These are phyloP conservation scores for Russula brevipes DNA, from an alignment of 768 basidiomycete genomes.

Conservation along the genomic window DNA sequence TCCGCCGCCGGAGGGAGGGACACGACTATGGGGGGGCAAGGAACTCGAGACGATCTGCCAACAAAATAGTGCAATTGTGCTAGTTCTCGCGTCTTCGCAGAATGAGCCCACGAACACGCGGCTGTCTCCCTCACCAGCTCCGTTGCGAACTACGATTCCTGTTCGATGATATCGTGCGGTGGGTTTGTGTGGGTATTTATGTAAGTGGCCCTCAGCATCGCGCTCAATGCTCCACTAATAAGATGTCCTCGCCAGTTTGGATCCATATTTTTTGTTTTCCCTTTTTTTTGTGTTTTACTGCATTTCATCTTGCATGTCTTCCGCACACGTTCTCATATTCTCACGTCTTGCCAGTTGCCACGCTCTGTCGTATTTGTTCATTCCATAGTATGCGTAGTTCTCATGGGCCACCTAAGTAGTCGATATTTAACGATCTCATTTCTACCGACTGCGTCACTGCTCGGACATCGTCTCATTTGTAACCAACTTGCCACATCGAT, in stretches of 20 bases:
- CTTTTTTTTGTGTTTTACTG: neutral
- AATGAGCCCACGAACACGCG: slow-evolving; percentile 40
- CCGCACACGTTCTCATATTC: slow-evolving; percentile 1
- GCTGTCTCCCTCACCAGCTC: slow-evolving; percentile 10
- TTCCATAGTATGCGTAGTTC: slow-evolving; percentile 2
- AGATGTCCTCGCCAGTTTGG: neutral
- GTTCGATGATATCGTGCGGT: slow-evolving; percentile 9
- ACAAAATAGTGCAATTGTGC: slow-evolving; percentile 83
- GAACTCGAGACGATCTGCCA: slow-evolving; percentile 81
- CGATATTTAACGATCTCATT: slow-evolving; percentile 13
- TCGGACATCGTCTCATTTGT: neutral
- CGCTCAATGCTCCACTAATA: neutral
- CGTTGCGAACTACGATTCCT: slow-evolving; percentile 9
- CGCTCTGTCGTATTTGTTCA: slow-evolving; percentile 7
- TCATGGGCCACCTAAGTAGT: slow-evolving; percentile 6
- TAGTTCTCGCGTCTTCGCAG: slow-evolving; percentile 63
- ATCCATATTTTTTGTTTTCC: neutral
- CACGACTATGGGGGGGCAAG: slow-evolving; percentile 67
- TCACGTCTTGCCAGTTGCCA: slow-evolving; percentile 1
- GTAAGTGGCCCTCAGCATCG: slow-evolving; percentile 1
- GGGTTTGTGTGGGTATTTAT: slow-evolving; percentile 3
- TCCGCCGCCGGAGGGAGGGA: slow-evolving; percentile 37
- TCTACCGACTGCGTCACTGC: neutral
- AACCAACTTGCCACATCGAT: neutral
- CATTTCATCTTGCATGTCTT: slow-evolving; percentile 5